phyloP scores from a whole-genome alignment of 331 rosid genomes.

The Quercus lobata region DNA sequence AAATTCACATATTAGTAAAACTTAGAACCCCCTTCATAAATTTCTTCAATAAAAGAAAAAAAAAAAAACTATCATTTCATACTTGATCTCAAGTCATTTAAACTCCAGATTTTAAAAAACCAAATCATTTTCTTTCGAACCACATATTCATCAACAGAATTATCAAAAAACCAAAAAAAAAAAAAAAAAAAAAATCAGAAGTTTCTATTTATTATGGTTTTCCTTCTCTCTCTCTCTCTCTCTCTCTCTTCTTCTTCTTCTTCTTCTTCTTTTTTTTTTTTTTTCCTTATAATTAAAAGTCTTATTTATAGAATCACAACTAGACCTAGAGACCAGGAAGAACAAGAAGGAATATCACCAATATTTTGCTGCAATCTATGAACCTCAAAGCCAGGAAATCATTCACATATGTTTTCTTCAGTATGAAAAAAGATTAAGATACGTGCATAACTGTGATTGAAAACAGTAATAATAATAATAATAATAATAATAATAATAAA shows the following conservation, averaged over 20 bases:
- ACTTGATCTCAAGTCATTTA: no score
- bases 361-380: no score
- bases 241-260: neutral
- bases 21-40: no score
- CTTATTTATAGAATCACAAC: neutral
- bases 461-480: neutral
- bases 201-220: neutral
- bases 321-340: neutral
- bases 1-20: no score
- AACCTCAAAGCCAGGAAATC: neutral
- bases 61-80: no score
- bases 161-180: neutral
- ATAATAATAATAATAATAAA: no score
- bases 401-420: neutral
- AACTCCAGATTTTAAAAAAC: no score
- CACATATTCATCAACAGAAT: neutral
- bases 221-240: neutral
- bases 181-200: neutral
- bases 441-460: neutral
- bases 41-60: no score
- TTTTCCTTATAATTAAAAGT: neutral
- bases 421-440: neutral
- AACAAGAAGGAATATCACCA: neutral
- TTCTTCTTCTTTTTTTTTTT: no score
- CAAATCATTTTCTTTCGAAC: no score